A percentile compares a stretch with the other conserved stretches of the same genome.
These are phyloP conservation scores for Phytophthora palmivora DNA, from an alignment of 352 stramenopile genomes.

Conservation along the genomic window DNA sequence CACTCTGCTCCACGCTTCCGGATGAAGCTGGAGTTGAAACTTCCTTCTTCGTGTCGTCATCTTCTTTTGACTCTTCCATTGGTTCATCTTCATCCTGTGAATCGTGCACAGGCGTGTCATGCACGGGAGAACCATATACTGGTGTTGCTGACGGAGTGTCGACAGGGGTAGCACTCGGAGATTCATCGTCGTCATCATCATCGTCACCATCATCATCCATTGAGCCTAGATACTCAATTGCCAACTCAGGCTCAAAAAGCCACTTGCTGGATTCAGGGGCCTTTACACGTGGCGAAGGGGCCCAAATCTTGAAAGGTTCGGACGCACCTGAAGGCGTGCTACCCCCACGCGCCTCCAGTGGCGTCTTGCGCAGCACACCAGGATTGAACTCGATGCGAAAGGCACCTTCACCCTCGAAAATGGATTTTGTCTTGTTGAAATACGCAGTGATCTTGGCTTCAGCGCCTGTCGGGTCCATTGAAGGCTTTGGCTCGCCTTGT, in stretches of 20 bases:
- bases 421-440: slow-evolving; percentile 77
- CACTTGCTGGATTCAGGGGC: slow-evolving; percentile 80
- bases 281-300: slow-evolving; percentile 78
- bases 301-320: slow-evolving; percentile 82
- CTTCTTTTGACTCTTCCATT: slow-evolving; percentile 45
- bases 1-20: slow-evolving; percentile 52
- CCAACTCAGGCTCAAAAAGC: slow-evolving; percentile 81
- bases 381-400: slow-evolving; percentile 89
- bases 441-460: slow-evolving; percentile 58
- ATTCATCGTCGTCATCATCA: slow-evolving; percentile 79
- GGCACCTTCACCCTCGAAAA: slow-evolving; percentile 85
- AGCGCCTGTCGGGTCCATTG: slow-evolving; percentile 31
- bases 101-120: slow-evolving; percentile 49
- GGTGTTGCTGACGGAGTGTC: slow-evolving; percentile 78
- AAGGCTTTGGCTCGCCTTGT: slow-evolving; percentile 36
- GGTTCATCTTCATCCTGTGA: slow-evolving; percentile 51
- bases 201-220: slow-evolving; percentile 80
- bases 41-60: slow-evolving; percentile 46
- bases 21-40: slow-evolving; percentile 42
- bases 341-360: slow-evolving; percentile 55
- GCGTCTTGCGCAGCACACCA: slow-evolving; percentile 79
- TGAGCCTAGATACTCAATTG: slow-evolving; percentile 82
- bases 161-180: slow-evolving; percentile 61
- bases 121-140: slow-evolving; percentile 69
- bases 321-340: slow-evolving; percentile 48